Evolutionary conservation across 1,284 basidiomycete species (phyloP), one percentile per base, ranked within the genome.

Genomic region (Boletus sp.): DNA sequence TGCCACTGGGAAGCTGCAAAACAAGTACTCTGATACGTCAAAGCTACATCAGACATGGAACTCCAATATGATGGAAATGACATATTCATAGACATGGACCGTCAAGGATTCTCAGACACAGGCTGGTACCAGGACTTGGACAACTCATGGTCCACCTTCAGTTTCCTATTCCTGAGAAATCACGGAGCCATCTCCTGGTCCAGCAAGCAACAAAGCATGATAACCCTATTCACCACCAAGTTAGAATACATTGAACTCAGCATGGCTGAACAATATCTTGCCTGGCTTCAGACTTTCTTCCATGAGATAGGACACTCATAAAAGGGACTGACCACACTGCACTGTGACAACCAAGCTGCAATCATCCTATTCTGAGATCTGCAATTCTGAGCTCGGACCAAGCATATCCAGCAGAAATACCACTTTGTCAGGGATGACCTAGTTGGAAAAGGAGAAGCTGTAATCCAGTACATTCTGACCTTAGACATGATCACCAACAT

Each of bases 241-340:
- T 30, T 8, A 30, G 28, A 53, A 21, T 55, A 50, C 25, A 58
- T 59, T 14, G 10, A 46, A 44, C 52, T 54, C 4, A 55, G 47
- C 14, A 33, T 9, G 11, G 31, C 52, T 13, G 28, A 33, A 5
- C 52, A 59, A 35, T 47, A 59, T 21, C 47, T 55, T 28, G 38
- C 48, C 7, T 55, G 58, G 38, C 40, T 59, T 5, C 4, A 6
- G 4, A 50, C 30, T 3, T 55, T 59, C 10, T 59, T 59, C 28
- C 10, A 58, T 2, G 44, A 53, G 21, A 59, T 59, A 10, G 35
- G 52, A 43, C 52, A 59, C 33, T n/a, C 28, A 16, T 28, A 53
- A 28, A 40, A 31, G 14, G 25, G 31, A n/a, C n/a, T 23, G 7
- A 27, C 23, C 23, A 10, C 4, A 5, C 28, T 30, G 4, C 28